phyloP scores from a whole-genome alignment of 2,329 filamentous ascomycete genomes.

The Scopulariopsis brevicaulis region DNA sequence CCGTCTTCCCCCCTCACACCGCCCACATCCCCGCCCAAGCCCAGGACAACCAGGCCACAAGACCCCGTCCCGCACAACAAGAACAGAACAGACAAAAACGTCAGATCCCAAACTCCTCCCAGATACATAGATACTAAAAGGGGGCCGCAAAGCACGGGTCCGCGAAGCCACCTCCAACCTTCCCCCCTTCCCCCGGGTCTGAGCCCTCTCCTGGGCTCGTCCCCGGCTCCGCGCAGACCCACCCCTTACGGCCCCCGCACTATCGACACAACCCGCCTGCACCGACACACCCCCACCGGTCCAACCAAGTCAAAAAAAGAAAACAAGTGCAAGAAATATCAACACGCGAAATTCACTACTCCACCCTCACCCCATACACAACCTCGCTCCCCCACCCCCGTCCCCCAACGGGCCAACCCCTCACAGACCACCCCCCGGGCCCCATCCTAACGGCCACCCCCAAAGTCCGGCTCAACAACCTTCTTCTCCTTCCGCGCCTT shows the following conservation, averaged over 20 bases:
- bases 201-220: background rate
- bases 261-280: no score
- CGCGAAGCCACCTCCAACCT: background rate
- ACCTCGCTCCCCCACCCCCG: no score
- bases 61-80: background rate
- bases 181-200: background rate
- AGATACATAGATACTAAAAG: background rate
- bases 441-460: constrained; percentile 11
- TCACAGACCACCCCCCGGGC: background rate
- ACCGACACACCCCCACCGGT: no score
- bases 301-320: no score
- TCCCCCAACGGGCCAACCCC: background rate
- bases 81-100: background rate
- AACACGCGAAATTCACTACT: no score
- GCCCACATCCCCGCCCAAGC: background rate
- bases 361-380: no score
- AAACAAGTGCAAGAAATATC: no score
- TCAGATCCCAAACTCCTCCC: background rate
- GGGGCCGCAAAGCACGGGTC: background rate
- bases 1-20: no score
- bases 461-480: constrained; percentile 51
- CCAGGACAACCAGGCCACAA: background rate
- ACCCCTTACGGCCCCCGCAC: no score
- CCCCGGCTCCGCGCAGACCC: no score
- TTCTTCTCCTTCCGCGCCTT: constrained; percentile 77